Evolutionary conservation across 202 grass and related monocot genomes (phyloP).

Genomic region (Cymbopogon flexuosus): DNA sequence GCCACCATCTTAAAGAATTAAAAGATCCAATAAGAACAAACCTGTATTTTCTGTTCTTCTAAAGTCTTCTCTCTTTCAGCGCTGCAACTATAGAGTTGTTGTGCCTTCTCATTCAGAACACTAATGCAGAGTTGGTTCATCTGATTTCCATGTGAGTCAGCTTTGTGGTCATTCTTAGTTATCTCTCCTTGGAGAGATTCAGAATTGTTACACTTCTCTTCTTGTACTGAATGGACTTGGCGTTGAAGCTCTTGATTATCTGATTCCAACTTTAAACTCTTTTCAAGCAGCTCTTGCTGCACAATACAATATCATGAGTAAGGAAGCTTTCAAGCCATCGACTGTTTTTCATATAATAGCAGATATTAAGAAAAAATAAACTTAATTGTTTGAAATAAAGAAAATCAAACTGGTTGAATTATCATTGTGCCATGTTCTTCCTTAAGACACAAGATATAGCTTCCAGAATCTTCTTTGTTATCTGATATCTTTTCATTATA

Average conservation of each 20-base stretch:
- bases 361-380: neutral
- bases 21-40: conserved; percentile 29
- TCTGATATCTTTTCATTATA: too few species aligned
- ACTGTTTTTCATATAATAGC: conserved; percentile 22
- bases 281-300: conserved; percentile 65
- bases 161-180: conserved; percentile 53
- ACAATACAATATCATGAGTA: conserved; percentile 30
- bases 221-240: conserved; percentile 42
- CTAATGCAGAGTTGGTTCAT: conserved; percentile 37
- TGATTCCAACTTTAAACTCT: conserved; percentile 59
- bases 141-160: conserved; percentile 59
- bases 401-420: conserved; percentile 32
- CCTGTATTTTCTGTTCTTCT: conserved; percentile 71
- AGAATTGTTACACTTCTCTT: conserved; percentile 27
- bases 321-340: conserved; percentile 18
- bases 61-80: conserved; percentile 65
- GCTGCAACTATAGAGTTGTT: conserved; percentile 46
- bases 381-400: conserved; percentile 25
- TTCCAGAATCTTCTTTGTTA: too few species aligned
- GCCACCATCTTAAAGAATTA: conserved; percentile 9
- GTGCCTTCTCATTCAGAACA: conserved; percentile 70
- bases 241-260: conserved; percentile 59
- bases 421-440: conserved; percentile 66
- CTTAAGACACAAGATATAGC: conserved; percentile 18
- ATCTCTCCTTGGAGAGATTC: conserved; percentile 67